Evolutionary conservation across 768 basidiomycete genomes (phyloP).

Genomic region (Collybia mongolica): DNA sequence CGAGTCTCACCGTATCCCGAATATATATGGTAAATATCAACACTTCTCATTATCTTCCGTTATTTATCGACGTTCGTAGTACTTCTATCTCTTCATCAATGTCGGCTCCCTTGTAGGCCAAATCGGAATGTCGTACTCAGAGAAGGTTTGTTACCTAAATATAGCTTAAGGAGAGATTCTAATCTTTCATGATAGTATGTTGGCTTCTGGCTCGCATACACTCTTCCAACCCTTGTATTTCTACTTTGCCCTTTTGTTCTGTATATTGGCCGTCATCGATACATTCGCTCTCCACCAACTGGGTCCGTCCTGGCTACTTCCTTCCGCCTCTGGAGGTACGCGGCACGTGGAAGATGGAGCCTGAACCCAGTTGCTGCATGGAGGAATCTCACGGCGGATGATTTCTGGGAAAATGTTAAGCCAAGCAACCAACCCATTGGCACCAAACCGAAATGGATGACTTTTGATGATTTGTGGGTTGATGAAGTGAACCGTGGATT

Average conservation of each 20-base stretch:
- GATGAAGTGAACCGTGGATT: constrained; percentile 73
- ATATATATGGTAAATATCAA: constrained; percentile 61
- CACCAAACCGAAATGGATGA: constrained; percentile 65
- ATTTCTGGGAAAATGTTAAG: constrained; percentile 75
- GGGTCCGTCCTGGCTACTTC: constrained; percentile 60
- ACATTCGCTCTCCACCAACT: constrained; percentile 54
- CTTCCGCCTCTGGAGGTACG: constrained; percentile 45
- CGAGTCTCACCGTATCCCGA: constrained; percentile 60
- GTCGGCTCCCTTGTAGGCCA: constrained; percentile 70
- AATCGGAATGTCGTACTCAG: constrained; percentile 70
- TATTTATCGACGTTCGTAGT: constrained; percentile 25
- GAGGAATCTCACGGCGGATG: constrained; percentile 49
- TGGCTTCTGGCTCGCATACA: constrained; percentile 64
- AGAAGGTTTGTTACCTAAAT: constrained; percentile 40
- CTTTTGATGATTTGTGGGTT: constrained; percentile 76
- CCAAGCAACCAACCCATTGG: constrained; percentile 48
- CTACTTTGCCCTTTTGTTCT: constrained; percentile 62
- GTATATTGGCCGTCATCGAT: constrained; percentile 50
- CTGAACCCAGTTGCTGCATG: constrained; percentile 48
- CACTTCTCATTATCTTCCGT: background rate
- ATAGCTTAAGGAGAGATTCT: background rate
- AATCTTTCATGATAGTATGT: too few species aligned
- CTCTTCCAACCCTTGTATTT: constrained; percentile 64
- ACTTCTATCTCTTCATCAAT: constrained; percentile 75
- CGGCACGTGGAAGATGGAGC: constrained; percentile 51